phyloP scores from a whole-genome alignment of 164 flowering plant species.

The Piper longum region DNA sequence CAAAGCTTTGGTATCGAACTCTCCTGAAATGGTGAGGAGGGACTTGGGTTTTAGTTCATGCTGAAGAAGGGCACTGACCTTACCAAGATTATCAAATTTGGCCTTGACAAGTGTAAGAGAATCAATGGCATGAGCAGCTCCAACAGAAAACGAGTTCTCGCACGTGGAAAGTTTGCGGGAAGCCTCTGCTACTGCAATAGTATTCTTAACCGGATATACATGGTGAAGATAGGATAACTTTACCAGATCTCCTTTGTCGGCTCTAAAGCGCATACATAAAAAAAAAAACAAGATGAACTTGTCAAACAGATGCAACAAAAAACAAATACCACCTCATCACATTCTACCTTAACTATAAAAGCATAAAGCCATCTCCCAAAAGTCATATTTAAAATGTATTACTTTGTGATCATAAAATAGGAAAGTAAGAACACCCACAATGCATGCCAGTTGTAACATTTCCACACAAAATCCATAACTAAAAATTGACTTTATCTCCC shows the following conservation, averaged over 20 bases:
- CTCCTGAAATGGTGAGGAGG: slow-evolving; percentile 59
- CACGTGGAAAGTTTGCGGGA: too few species aligned
- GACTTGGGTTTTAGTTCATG: slow-evolving; percentile 71
- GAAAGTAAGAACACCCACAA: too few species aligned
- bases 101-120: too few species aligned
- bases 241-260: slow-evolving; percentile 75
- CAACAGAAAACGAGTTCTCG: too few species aligned
- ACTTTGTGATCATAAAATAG: too few species aligned
- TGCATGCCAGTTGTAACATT: too few species aligned
- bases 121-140: too few species aligned
- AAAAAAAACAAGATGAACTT: background rate
- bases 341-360: too few species aligned
- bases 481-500: too few species aligned
- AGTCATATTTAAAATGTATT: too few species aligned
- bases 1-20: slow-evolving; percentile 76
- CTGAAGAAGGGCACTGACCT: slow-evolving; percentile 74
- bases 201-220: too few species aligned
- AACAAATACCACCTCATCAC: background rate
- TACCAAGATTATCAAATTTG: slow-evolving; percentile 67
- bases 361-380: background rate
- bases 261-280: slow-evolving; percentile 22
- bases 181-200: too few species aligned
- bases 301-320: background rate
- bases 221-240: slow-evolving; percentile 2
- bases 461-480: background rate